Base-by-base conservation (phyloP, 2,329 filamentous ascomycete species). In the Amphichorda felina region DNA sequence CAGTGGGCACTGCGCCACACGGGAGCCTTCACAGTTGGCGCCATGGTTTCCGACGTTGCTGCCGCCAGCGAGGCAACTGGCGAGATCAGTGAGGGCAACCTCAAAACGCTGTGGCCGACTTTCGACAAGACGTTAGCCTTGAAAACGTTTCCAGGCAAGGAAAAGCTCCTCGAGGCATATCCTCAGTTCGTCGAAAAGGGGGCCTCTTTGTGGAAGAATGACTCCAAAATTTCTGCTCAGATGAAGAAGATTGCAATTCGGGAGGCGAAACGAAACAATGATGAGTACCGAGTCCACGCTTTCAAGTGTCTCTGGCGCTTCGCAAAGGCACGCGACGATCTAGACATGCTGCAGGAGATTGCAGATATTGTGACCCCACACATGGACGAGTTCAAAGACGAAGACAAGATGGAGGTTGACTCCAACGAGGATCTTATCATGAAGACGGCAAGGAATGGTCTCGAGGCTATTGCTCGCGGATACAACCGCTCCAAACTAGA, bases 121-220 rank as follows among this genome's bases (percentile, higher is more conserved):
- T 67, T 94, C 33, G 85, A 95, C 43, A 85, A 82, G 49, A 77
- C 84, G 2, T 60, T 96, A 28, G 73, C 76, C 3, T 76, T 94
- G 10, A 96, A 95, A 66, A 94, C 88, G 1, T 98, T 94, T 68
- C 72, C 82, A 1, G 86, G 86, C 16, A 98, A 98, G 53, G 87
- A 95, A 57, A 78, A 76, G 45, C 73, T 98, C 22, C 66, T 96
- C 3, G 70, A 77, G 30, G 79, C 83, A 5, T 86, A 91, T 54
- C 80, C 86, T 4, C 72, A 76, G 39, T 91, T 96, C 47, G 76
- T 82, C 1, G 69, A 75, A 47, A 75, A 78, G 42, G 73, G 72
- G 1, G 70, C 68, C 43, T 56, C 55, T 7, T 61, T 84, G 21
- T 78, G 76, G 64, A 59, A 64, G 32, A 54, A 56, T 5, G 70